Base-by-base conservation (phyloP, 192 early-diverging fungal genomes). In the Podila minutissima region DNA sequence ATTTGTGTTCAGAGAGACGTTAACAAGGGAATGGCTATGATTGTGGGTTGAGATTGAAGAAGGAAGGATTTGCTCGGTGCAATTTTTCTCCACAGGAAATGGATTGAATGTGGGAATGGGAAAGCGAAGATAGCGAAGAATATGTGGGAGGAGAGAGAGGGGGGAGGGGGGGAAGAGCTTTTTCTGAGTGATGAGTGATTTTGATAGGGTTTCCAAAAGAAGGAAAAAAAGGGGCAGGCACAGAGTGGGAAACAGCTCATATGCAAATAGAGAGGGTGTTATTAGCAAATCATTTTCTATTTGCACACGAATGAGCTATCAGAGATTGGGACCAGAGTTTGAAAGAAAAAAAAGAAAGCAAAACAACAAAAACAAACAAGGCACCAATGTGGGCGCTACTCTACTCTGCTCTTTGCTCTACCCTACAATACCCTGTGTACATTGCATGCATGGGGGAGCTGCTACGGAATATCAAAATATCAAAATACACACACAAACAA, bases 381-480 rank as follows among this genome's bases (percentile, higher is more conserved):
- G 12, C 41, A 46, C 41, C 13, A 46, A 46, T 46, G 15, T 46
- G 41, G 41, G 41, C 41, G 41, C 13, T 46, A 46, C 41, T 46
- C 41, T 13, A 17, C 15, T 46, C 13, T 17, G 1, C 35, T 37
- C 35, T 37, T 29, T 29, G 29, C 29, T 29, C 29, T 35, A 11
- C 35, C 35, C 35, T 37, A 29, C 29, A 29, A 29, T 29, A 46
- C 41, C 41, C 41, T 15, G 12, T 46, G 41, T 46, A 55, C 24
- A 55, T 55, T 55, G 20, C 53, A 55, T 55, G 53, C 53, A 55
- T 55, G 53, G n/a, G 15, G 41, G 41, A 55, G 53, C 24, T n/a
- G 53, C 53, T 26, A 55, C 53, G 24, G 20, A 55, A 55, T 24
- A 55, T 55, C 53, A 55, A n/a, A 55, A 26, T 11, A 55, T 55